Evolutionary conservation across 495 filamentous ascomycete species (phyloP).

Genomic region (Xylaria sp.): DNA sequence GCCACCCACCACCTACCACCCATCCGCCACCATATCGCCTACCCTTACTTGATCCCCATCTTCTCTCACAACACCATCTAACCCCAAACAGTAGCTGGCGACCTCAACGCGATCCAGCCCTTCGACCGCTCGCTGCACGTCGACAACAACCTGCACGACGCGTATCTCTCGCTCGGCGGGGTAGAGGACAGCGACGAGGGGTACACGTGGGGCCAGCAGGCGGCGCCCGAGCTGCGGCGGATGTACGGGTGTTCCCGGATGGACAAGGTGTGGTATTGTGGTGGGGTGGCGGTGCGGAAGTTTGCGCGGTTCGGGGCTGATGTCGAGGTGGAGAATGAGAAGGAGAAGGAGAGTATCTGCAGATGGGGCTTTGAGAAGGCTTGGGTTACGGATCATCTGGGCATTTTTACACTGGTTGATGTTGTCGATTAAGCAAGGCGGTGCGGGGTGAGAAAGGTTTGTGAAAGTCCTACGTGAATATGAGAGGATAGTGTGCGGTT

Average conservation of each 20-base stretch:
- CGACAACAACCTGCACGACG: conserved; percentile 57
- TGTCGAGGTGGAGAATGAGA: conserved; percentile 25
- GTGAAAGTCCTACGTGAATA: no score
- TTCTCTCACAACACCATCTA: neutral
- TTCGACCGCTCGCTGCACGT: conserved; percentile 55
- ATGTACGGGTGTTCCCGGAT: conserved; percentile 55
- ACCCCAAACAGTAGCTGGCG: conserved; percentile 46
- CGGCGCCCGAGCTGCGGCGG: conserved; percentile 37
- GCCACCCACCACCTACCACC: no score
- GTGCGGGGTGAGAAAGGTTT: no score
- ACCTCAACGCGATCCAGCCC: conserved; percentile 63
- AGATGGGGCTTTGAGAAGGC: conserved; percentile 38
- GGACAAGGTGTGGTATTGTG: conserved; percentile 57
- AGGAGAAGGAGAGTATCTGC: conserved; percentile 34
- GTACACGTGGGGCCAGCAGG: conserved; percentile 65
- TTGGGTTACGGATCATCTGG: conserved; percentile 62
- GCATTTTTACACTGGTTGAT: conserved; percentile 31
- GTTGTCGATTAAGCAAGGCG: neutral
- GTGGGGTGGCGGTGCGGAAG: conserved; percentile 15
- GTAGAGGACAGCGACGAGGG: conserved; percentile 56
- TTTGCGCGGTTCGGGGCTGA: conserved; percentile 53
- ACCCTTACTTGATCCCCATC: neutral
- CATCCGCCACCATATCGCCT: neutral
- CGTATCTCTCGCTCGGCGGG: conserved; percentile 59
- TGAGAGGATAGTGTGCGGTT: no score